A percentile compares a stretch with the other conserved stretches of the same genome.
phyloP scores from a whole-genome alignment of 495 filamentous ascomycete species.

The Annulohypoxylon nitens region DNA sequence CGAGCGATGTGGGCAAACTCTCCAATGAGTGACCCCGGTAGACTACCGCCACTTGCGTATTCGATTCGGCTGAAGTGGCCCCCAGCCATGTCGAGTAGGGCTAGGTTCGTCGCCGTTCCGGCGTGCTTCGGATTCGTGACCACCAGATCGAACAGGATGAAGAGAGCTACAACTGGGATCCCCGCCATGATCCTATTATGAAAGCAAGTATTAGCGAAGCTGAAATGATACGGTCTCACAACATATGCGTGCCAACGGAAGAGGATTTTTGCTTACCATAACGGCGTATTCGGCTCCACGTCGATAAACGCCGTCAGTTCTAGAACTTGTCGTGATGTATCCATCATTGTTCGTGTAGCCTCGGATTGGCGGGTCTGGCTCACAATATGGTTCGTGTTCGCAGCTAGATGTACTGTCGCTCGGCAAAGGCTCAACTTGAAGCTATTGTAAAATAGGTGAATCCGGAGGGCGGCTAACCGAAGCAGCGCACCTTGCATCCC shows the following conservation, averaged over 20 bases:
- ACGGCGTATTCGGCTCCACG: constrained; percentile 48
- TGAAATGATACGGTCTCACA: neutral
- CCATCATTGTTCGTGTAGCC: constrained; percentile 42
- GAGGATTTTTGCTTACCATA: constrained; percentile 46
- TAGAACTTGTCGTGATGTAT: constrained; percentile 48
- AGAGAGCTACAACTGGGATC: constrained; percentile 54
- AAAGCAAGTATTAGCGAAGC: neutral
- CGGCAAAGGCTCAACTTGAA: constrained; percentile 52
- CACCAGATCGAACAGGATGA: constrained; percentile 58
- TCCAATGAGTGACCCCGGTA: constrained; percentile 49
- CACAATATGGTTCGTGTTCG: constrained; percentile 23
- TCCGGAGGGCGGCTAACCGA: constrained; percentile 23
- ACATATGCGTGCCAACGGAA: neutral
- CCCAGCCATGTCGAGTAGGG: constrained; percentile 51
- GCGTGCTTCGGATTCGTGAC: constrained; percentile 56
- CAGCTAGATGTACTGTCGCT: constrained; percentile 48
- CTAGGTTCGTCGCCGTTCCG: constrained; percentile 54
- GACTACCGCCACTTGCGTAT: constrained; percentile 50
- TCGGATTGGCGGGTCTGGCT: constrained; percentile 31
- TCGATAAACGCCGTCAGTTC: constrained; percentile 54
- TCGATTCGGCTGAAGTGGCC: constrained; percentile 55
- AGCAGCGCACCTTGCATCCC: constrained; percentile 16
- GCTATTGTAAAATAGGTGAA: constrained; percentile 48
- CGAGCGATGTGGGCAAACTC: constrained; percentile 54
- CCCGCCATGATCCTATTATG: constrained; percentile 29